Base-by-base conservation (phyloP, 2,329 filamentous ascomycete species). In the Ilyonectria robusta region DNA sequence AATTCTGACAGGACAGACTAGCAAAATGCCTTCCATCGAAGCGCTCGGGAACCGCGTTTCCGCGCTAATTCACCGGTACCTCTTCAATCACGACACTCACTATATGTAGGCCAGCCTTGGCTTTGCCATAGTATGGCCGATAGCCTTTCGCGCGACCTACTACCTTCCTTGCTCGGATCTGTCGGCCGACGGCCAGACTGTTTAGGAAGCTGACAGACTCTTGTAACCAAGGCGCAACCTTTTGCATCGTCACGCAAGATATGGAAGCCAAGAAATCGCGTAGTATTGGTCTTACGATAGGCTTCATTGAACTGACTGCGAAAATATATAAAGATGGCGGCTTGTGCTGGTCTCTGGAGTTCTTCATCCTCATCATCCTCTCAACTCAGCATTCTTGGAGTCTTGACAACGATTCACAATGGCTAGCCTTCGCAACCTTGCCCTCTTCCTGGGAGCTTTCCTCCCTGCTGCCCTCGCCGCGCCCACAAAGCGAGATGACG, bases 401-500 rank as follows among this genome's bases (percentile, higher is more conserved):
- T 63, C 55, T 59, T 35, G 26, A 46, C 35, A 44, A 55, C 62
- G 57, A 26, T 44, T 33, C 70, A 71, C 31, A 56, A 79, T 79
- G 78, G 55, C 76, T 61, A 78, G 66, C 72, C 53, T 79, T 58
- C 76, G 75, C 67, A 74, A 72, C 53, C 65, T 79, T 60, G 78
- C 77, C 50, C 71, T 80, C 60, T 71, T 68, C 58, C 57, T 80
- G 15, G 78, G 76, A 72, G 78, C 78, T 55, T 69, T 80, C 67
- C 77, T 79, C 66, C 78, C 78, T 2, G 77, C 73, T 21, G 75
- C 71, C 54, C 72, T 78, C 37, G 77, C 77, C n/a, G 77, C 77
- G 26, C 77, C 77, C 15, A 62, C 75, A 17, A 70, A 70, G 51
- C 57, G 62, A 23, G 42, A 68, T 44, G 56, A 56, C 13, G 53